Percentiles rank a stretch among this genome's conserved stretches.
Conservation (phyloP, 1,284 basidiomycete species). For the Puccinia triticina region DNA sequence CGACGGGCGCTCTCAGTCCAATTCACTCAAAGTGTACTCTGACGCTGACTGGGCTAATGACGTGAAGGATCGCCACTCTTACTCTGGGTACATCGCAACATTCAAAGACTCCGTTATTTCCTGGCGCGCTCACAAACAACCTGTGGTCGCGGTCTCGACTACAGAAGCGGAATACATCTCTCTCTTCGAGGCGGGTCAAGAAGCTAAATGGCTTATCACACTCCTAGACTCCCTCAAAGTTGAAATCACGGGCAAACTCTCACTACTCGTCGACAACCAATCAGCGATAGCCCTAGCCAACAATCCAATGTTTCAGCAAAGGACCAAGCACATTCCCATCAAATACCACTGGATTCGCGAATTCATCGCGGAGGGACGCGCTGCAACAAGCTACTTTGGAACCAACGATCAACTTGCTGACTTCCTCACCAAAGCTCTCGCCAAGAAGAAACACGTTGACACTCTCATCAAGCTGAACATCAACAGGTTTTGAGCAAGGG, state of each 20-base stretch:
- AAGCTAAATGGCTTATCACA: neutral
- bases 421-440: no score
- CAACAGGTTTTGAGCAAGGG: no score
- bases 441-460: no score
- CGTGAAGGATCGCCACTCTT: neutral
- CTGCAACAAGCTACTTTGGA: no score
- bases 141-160: neutral
- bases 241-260: no score
- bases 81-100: neutral
- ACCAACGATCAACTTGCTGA: no score
- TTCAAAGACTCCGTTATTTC: neutral
- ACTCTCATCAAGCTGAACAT: no score
- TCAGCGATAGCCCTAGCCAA: conserved; percentile 49
- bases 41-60: neutral
- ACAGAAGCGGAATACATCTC: neutral
- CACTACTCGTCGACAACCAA: conserved; percentile 44
- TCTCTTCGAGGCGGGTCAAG: neutral
- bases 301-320: conserved; percentile 37
- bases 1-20: neutral
- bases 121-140: neutral
- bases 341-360: conserved; percentile 51
- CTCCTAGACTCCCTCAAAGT: neutral
- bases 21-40: neutral
- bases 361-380: no score
- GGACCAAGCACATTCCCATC: conserved; percentile 52